These are phyloP conservation scores for Cytospora leucostoma DNA, from an alignment of 2,329 filamentous ascomycete genomes.

Conservation along the genomic window DNA sequence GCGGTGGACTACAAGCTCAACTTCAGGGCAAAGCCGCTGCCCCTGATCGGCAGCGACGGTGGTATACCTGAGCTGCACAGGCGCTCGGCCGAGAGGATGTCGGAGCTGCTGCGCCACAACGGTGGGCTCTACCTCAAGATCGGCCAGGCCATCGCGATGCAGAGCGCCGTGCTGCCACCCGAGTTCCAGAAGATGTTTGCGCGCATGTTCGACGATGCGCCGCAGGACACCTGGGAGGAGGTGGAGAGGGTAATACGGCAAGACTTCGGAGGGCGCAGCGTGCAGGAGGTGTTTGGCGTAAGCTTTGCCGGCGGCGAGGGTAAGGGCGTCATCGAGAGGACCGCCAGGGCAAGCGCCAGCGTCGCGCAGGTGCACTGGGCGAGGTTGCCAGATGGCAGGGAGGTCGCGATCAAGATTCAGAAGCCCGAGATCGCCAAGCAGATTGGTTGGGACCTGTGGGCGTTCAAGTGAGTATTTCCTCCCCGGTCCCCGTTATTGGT, in stretches of 20 bases:
- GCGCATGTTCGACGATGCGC: slow-evolving; percentile 96
- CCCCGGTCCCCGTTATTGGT: background rate
- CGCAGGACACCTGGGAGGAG: slow-evolving; percentile 85
- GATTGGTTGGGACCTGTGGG: slow-evolving; percentile 93
- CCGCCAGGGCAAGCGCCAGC: slow-evolving; percentile 74
- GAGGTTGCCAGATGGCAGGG: slow-evolving; percentile 76
- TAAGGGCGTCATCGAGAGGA: slow-evolving; percentile 63
- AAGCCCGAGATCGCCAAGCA: slow-evolving; percentile 92
- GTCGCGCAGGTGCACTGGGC: slow-evolving; percentile 99
- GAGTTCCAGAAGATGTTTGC: slow-evolving; percentile 97
- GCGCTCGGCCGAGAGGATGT: slow-evolving; percentile 81
- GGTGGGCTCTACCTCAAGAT: slow-evolving; percentile 97
- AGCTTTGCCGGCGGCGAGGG: slow-evolving; percentile 74
- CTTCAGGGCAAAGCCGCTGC: slow-evolving; percentile 78
- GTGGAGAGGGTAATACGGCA: slow-evolving; percentile 82
- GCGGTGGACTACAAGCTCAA: slow-evolving; percentile 96
- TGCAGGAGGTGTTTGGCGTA: slow-evolving; percentile 90
- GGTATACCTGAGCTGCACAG: slow-evolving; percentile 77
- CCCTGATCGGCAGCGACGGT: slow-evolving; percentile 44
- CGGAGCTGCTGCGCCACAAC: slow-evolving; percentile 78
- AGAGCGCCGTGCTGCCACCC: slow-evolving; percentile 87
- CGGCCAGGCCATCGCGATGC: slow-evolving; percentile 97
- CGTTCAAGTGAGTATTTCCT: slow-evolving; percentile 70
- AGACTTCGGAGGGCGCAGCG: slow-evolving; percentile 81
- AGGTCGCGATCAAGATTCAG: slow-evolving; percentile 95